phyloP scores from a whole-genome alignment of 176 grass and related monocot genomes.

The Triticum turgidum region DNA sequence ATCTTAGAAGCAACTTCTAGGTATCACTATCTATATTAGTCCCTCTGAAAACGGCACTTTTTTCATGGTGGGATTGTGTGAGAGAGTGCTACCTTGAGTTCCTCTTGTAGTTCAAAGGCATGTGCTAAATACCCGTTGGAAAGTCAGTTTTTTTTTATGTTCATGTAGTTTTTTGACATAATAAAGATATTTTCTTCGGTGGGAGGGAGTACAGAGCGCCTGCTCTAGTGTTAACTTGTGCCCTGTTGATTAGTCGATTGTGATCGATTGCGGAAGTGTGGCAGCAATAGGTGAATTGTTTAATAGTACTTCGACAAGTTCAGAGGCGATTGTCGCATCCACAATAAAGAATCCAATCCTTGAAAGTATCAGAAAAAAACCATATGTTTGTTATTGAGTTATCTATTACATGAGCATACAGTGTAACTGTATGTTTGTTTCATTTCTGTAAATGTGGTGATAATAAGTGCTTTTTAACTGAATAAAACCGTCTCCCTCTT shows the following conservation, averaged over 20 bases:
- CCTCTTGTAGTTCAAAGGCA: neutral
- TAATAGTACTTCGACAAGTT: neutral
- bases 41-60: neutral
- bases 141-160: neutral
- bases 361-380: neutral
- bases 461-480: conserved; percentile 3
- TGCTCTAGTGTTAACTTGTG: neutral
- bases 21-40: neutral
- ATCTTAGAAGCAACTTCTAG: conserved; percentile 7
- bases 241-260: neutral
- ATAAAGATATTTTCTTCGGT: neutral
- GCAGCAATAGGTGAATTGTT: neutral
- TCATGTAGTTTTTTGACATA: neutral
- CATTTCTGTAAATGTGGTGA: neutral
- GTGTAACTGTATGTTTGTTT: neutral
- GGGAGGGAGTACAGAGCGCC: neutral
- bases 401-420: neutral
- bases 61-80: neutral
- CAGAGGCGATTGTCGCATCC: neutral
- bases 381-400: neutral
- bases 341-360: neutral
- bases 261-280: neutral
- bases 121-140: neutral
- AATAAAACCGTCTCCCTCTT: neutral
- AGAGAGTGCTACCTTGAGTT: neutral